Evolutionary conservation across 2,329 filamentous ascomycete genomes (phyloP).

Genomic region (Monilinia aucupariae): DNA sequence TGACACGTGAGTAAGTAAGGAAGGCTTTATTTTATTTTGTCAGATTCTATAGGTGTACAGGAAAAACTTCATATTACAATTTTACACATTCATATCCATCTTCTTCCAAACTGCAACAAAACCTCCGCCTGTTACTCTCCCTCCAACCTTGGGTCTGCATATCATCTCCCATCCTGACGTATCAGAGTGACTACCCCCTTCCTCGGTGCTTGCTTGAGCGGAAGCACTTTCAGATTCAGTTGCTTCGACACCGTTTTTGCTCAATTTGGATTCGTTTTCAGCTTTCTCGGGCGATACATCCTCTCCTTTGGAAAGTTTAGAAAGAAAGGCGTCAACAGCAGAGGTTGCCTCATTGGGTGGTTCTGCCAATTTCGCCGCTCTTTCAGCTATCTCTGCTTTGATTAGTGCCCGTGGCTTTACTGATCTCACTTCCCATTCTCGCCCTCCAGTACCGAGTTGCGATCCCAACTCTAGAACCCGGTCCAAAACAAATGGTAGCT

Average conservation of each 20-base stretch:
- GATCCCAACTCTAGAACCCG: conserved; percentile 54
- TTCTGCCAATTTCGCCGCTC: not conserved
- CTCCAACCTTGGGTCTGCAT: conserved; percentile 48
- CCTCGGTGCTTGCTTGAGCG: not conserved
- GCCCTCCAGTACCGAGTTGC: conserved; percentile 45
- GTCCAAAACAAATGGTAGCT: conserved; percentile 51
- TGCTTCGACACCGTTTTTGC: not conserved
- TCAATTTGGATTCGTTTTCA: not conserved
- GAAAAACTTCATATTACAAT: not conserved
- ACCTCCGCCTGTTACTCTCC: conserved; percentile 43
- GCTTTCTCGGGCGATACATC: not conserved
- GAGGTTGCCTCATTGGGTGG: not conserved
- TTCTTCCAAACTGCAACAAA: conserved; percentile 44
- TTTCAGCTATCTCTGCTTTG: conserved; percentile 20
- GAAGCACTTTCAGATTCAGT: not conserved
- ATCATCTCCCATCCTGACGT: conserved; percentile 40
- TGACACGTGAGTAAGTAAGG: too few species aligned
- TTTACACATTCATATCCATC: conserved; percentile 17
- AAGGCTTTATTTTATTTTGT: too few species aligned
- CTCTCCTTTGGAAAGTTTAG: not conserved
- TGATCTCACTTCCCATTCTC: conserved; percentile 59
- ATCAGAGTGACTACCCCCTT: not conserved
- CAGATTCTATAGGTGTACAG: not conserved
- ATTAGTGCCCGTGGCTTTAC: conserved; percentile 35
- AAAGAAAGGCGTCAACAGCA: not conserved